phyloP scores from a whole-genome alignment of 2,329 filamentous ascomycete species.

The Pseudogymnoascus sp. region DNA sequence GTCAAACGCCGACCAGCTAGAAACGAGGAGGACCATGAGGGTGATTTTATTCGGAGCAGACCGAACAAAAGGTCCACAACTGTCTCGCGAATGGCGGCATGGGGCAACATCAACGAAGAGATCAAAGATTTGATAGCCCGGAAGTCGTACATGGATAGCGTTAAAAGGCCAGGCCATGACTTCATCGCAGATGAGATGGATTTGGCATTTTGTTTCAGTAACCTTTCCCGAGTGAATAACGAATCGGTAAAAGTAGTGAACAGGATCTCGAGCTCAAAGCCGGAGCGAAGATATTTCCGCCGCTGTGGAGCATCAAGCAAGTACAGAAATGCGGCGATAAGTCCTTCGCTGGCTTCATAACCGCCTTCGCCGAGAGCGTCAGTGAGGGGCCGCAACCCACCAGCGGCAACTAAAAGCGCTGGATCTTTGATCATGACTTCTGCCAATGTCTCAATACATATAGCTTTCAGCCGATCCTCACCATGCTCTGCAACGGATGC shows the following conservation, averaged over 20 bases:
- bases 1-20: conserved; percentile 86
- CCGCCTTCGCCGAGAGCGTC: conserved; percentile 84
- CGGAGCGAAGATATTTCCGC: conserved; percentile 74
- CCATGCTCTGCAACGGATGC: conserved; percentile 78
- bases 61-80: conserved; percentile 81
- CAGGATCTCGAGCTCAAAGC: conserved; percentile 79
- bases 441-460: conserved; percentile 85
- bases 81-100: conserved; percentile 55
- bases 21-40: conserved; percentile 92
- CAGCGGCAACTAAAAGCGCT: conserved; percentile 68
- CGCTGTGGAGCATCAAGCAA: conserved; percentile 77
- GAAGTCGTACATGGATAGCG: conserved; percentile 80
- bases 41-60: conserved; percentile 77
- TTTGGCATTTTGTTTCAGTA: conserved; percentile 78
- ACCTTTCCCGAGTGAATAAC: conserved; percentile 46
- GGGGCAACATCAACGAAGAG: conserved; percentile 53
- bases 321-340: conserved; percentile 81
- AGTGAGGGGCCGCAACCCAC: conserved; percentile 79
- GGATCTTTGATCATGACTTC: conserved; percentile 88
- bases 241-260: conserved; percentile 93
- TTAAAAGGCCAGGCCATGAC: conserved; percentile 88
- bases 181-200: conserved; percentile 88
- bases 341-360: conserved; percentile 85
- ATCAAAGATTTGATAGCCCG: conserved; percentile 73
- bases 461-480: conserved; percentile 67